These are phyloP conservation scores for Westerdykella aurantiaca DNA, from an alignment of 2,329 filamentous ascomycete genomes.

Conservation along the genomic window DNA sequence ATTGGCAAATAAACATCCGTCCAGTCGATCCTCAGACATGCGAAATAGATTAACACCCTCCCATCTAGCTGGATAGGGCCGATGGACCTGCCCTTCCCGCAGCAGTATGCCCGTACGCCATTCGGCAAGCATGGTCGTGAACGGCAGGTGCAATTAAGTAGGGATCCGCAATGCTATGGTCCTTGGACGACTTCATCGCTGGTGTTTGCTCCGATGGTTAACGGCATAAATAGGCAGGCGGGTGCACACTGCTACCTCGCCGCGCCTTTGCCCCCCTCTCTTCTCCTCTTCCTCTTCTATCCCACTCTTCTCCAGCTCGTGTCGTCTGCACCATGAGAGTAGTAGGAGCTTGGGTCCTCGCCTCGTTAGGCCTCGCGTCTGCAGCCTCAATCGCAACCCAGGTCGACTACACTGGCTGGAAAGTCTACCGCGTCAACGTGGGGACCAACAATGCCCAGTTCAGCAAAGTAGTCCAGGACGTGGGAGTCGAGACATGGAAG, in stretches of 20 bases:
- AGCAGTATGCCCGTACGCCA: not conserved
- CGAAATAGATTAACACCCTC: too few relatives aligned
- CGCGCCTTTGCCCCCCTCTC: not conserved
- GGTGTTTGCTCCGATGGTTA: too few relatives aligned
- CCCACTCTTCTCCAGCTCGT: constrained; percentile 4
- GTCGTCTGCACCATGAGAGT: not conserved
- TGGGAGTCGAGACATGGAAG: constrained; percentile 31
- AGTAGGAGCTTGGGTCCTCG: constrained; percentile 20
- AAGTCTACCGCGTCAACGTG: constrained; percentile 34
- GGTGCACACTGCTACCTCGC: too few relatives aligned
- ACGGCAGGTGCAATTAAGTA: not conserved
- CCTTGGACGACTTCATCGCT: too few relatives aligned
- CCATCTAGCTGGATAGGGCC: too few relatives aligned
- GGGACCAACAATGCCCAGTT: constrained; percentile 24
- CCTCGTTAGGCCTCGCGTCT: constrained; percentile 28
- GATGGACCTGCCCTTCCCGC: not conserved
- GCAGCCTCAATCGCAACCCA: constrained; percentile 26
- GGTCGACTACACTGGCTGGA: constrained; percentile 33
- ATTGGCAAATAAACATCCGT: too few relatives aligned
- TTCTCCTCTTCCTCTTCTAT: constrained; percentile 1
- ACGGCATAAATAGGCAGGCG: too few relatives aligned
- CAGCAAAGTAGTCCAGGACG: constrained; percentile 24
- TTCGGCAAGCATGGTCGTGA: not conserved
- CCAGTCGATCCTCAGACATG: too few relatives aligned
- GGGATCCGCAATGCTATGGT: too few relatives aligned